Conservation (phyloP, 805 yeast species). For the Candida yuanshanica region DNA sequence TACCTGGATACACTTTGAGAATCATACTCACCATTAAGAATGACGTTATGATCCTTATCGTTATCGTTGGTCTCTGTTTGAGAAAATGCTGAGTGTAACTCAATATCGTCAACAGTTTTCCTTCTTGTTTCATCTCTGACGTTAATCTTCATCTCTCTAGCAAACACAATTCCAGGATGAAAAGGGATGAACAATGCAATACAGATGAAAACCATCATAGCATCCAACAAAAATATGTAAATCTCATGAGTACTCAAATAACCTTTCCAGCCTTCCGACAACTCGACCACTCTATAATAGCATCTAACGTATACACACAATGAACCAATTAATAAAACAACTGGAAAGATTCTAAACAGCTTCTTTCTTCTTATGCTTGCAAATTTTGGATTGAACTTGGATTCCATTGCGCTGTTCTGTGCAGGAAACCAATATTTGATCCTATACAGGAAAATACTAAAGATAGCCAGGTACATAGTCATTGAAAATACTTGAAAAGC, state of each 20-base stretch:
- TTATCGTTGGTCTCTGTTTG: too few relatives aligned
- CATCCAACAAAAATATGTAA: constrained; percentile 56
- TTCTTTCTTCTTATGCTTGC: constrained; percentile 28
- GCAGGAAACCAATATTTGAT: constrained; percentile 27
- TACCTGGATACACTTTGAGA: too few relatives aligned
- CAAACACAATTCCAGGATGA: constrained; percentile 60
- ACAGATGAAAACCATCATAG: constrained; percentile 53
- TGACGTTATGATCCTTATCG: too few relatives aligned
- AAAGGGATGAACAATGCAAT: constrained; percentile 40
- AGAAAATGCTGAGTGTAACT: too few relatives aligned
- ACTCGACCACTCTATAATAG: constrained; percentile 66
- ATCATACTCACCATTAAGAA: too few relatives aligned
- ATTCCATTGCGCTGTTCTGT: constrained; percentile 23
- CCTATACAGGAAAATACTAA: constrained; percentile 39
- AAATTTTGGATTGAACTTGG: constrained; percentile 32
- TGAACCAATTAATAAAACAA: constrained; percentile 41
- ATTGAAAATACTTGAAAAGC: constrained; percentile 71
- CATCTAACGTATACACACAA: constrained; percentile 59
- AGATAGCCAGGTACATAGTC: constrained; percentile 49
- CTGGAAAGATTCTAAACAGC: constrained; percentile 38
- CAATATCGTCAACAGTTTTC: too few relatives aligned
- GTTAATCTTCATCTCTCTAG: constrained; percentile 2
- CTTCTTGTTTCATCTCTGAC: neutral
- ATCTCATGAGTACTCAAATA: constrained; percentile 53
- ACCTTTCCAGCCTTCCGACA: constrained; percentile 70